phyloP scores from a whole-genome alignment of 2,329 filamentous ascomycete species.

The Fusarium siculi region DNA sequence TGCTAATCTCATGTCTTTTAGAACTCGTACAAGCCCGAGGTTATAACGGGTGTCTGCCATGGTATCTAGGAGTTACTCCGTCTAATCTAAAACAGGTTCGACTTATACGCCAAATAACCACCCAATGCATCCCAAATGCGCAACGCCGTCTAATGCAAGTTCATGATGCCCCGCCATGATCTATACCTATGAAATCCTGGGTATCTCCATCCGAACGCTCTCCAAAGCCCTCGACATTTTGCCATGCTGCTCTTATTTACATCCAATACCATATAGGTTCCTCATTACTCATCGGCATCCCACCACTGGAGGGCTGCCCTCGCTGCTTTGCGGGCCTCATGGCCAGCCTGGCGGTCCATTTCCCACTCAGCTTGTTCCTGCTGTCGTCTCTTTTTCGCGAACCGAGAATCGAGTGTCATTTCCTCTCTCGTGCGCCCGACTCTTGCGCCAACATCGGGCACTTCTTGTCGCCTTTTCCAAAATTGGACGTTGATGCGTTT shows the following conservation, averaged over 20 bases:
- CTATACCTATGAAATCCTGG: conserved; percentile 20
- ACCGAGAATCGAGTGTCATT: conserved; percentile 61
- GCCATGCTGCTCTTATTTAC: background rate
- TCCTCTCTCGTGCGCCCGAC: conserved; percentile 63
- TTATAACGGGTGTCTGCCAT: rapidly evolving
- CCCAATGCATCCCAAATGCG: conserved; percentile 9
- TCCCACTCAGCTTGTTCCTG: conserved; percentile 56
- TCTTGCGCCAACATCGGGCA: conserved; percentile 27
- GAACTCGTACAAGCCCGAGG: background rate
- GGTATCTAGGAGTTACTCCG: background rate
- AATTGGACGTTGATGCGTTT: conserved; percentile 21
- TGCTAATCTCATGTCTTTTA: background rate
- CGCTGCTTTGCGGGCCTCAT: conserved; percentile 2
- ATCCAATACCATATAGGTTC: background rate
- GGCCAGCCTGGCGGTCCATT: conserved; percentile 20
- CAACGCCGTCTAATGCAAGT: conserved; percentile 34
- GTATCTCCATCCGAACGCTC: conserved; percentile 30
- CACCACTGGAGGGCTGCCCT: conserved; percentile 45
- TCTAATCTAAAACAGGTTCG: background rate
- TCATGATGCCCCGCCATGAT: background rate
- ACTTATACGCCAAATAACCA: background rate
- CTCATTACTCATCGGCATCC: conserved; percentile 40
- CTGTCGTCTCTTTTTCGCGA: conserved; percentile 60
- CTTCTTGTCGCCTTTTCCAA: conserved; percentile 15
- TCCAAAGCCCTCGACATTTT: background rate